Base-by-base conservation (phyloP, 176 grass and related monocot genomes). In the Microstegium vimineum region DNA sequence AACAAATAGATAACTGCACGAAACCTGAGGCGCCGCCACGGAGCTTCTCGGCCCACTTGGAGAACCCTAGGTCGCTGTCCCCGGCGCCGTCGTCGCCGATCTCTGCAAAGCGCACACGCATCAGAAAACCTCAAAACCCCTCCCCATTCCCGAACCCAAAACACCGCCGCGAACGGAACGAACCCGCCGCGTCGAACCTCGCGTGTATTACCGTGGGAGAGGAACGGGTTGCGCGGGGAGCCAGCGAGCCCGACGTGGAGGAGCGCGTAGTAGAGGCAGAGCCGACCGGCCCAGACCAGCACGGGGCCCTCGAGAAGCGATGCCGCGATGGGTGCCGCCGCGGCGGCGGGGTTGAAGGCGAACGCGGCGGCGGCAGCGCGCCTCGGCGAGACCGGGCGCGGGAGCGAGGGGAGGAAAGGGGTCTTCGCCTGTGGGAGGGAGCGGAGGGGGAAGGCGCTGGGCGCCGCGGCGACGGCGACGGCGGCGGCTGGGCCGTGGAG, bases 201-300 rank as follows among this genome's bases (percentile, higher is more conserved):
- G 17, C 8, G 6, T 81, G 80, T 54, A 71, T 76, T 64, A 78
- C 88, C 88, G 61, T 87, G 84, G 38, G 96, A 90, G 57, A 94
- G 83, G 85, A 99, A 87, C n/a, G 96, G 96, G 82, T 87, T 99
- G 43, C 25, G 82, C 18, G 85, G 89, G 27, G 93, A 99, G 11
- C 96, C 96, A 13, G 83, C 96, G 57, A 99, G 87, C 22, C 96
- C 96, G 62, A 35, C 46, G 76, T 92, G 94, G 46, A 99, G 81
- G 69, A 99, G 90, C 77, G 87, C 93, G 76, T 99, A 99, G 75
- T 91, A 94, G 84, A 99, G 64, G 85, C 91, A 99, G 54, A 99
- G 85, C 26, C 93, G 83, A 9, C 93, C 89, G 63, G 70, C 89
- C 96, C 96, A 99, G 66, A 94, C 82, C 72, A 99, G 85, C 33